Evolutionary conservation across 352 stramenopile species (phyloP), one percentile per base, ranked within the genome.

Genomic region (Globisporangium camurandrum): DNA sequence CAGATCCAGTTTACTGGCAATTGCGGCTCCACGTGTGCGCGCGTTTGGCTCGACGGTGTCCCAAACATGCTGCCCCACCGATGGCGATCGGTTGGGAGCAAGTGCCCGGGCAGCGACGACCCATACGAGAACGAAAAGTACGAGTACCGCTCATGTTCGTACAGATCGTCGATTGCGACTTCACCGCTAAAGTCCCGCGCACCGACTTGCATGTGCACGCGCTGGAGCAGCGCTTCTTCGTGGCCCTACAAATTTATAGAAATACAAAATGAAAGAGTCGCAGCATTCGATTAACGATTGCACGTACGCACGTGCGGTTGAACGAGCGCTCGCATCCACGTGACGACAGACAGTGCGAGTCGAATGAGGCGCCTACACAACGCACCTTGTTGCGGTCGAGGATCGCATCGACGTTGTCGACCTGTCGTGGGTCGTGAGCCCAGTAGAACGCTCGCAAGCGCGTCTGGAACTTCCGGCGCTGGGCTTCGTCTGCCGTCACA

Each of bases 111-210:
- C 33, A 74, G 86, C 14, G 71, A 77, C 9, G 72, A 78, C 2
- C 79, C 76, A 67, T 72, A 88, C 26, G 75, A 86, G 46, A 87
- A 87, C 28, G 69, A 84, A 33, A 88, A 49, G 27, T 85, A 88
- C 43, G 79, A 88, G 59, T 88, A 91, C n/a, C 79, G 69, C 51
- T 88, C 67, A 49, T 91, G 75, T 54, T 91, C 79, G 59, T 88
- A 91, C 23, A 86, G 57, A 34, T 87, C 79, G 56, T 91, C 79
- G 7, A 88, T 60, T 2, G 74, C 75, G 28, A 67, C 57, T 52
- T 90, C 74, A 8, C 74, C 75, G 38, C 69, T 66, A 41, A 88
- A 83, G 52, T 91, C 79, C 12, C 79, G 76, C 39, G 82, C 79
- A 22, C 72, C 79, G 38, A 78, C 77, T 43, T 88, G 65, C 14